Evolutionary conservation across 2,329 filamentous ascomycete genomes (phyloP), one percentile per base, ranked within the genome.

Genomic region (Fulvia fulva): DNA sequence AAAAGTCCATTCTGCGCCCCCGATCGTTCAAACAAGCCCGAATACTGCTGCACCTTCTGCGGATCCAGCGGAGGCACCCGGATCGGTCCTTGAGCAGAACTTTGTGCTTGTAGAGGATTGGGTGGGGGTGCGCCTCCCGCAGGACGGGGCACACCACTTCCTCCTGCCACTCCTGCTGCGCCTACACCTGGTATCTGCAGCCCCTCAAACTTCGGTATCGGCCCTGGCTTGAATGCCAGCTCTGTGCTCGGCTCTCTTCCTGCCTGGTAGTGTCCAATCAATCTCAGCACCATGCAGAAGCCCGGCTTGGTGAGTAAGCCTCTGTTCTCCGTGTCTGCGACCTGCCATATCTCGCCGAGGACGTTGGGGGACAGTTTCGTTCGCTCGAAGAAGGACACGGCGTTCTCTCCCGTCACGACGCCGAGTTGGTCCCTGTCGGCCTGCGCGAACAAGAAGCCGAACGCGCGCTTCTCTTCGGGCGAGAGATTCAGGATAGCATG

Each of bases 261-360:
- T 64, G 88, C 90, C 77, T 99, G 94, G 64, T 91, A 92, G 78
- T 97, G 94, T 60, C 91, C 94, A 72, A 99, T 97, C 72, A 99
- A 85, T 70, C 94, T 86, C 72, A 99, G 78, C 58, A 96, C 94
- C 72, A 96, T 85, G 61, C 92, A 90, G 77, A 99, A 99, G 72
- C 93, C 94, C 44, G 91, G 85, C 21, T 91, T 91, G 32, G 92
- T 97, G 66, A 99, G 80, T 66, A 97, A 89, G 53, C 94, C 94
- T 64, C 92, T 86, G 78, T 99, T 99, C 78, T 97, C 93, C 65
- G 85, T 91, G 78, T 99, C 94, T 67, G 94, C 93, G 74, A 99
- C 94, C 78, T 97, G 93, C 94, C 94, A 99, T 82, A 99, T 97
- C 89, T 96, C 87, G 75, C 93, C 94, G 59, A 99, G 82, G 51